Percentiles rank a stretch among this genome's conserved stretches.
Evolutionary conservation across 2,329 filamentous ascomycete species (phyloP).

Genomic region (Venturia asperata): DNA sequence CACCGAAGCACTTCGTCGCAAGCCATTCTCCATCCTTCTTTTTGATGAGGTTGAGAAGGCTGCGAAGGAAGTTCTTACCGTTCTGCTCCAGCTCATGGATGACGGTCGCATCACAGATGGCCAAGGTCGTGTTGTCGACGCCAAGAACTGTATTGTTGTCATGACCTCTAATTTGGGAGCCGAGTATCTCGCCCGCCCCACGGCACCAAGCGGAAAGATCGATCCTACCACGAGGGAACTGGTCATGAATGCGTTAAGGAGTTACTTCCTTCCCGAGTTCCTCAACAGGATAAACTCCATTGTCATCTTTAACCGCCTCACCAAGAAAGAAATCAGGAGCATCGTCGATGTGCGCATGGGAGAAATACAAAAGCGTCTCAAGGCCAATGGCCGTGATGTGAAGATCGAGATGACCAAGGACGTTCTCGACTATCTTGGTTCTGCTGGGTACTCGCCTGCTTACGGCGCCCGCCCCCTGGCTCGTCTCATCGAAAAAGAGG

Average conservation of each 20-base stretch:
- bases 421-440: slow-evolving; percentile 88
- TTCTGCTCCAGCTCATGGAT: slow-evolving; percentile 98
- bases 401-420: slow-evolving; percentile 72
- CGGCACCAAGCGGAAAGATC: slow-evolving; percentile 72
- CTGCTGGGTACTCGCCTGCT: slow-evolving; percentile 85
- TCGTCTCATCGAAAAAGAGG: slow-evolving; percentile 91
- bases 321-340: slow-evolving; percentile 79
- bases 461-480: slow-evolving; percentile 88
- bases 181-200: slow-evolving; percentile 79
- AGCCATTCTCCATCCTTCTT: slow-evolving; percentile 93
- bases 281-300: slow-evolving; percentile 94
- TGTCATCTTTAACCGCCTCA: slow-evolving; percentile 98
- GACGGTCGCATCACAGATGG: slow-evolving; percentile 97
- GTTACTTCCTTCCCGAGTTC: slow-evolving; percentile 98
- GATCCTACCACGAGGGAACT: slow-evolving; percentile 79
- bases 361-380: slow-evolving; percentile 90
- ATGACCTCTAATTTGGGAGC: slow-evolving; percentile 98
- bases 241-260: slow-evolving; percentile 82
- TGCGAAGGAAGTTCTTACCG: slow-evolving; percentile 93
- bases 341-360: slow-evolving; percentile 85
- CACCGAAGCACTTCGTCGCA: slow-evolving; percentile 86
- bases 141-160: slow-evolving; percentile 96
- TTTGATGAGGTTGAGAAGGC: slow-evolving; percentile 99
- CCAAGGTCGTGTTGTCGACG: slow-evolving; percentile 89
- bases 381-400: slow-evolving; percentile 77